Percentiles rank a stretch among this genome's conserved stretches.
Evolutionary conservation across 257 asterid species (phyloP).

Genomic region (Penstemon davidsonii): DNA sequence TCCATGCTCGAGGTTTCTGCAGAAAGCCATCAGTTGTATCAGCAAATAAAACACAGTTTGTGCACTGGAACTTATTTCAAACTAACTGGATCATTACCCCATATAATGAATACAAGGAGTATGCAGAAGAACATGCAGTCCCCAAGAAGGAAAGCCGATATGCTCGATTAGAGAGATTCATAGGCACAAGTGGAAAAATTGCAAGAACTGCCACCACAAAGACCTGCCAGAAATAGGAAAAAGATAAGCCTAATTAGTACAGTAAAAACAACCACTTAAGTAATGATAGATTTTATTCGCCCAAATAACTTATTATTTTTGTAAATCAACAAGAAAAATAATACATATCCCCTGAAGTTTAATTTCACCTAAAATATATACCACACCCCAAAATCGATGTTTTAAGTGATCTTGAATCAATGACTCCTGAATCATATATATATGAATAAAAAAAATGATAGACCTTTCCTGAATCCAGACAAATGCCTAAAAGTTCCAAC

Average conservation of each 20-base stretch:
- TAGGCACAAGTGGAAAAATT: slow-evolving; percentile 70
- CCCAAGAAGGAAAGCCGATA: slow-evolving; percentile 81
- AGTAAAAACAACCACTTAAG: slow-evolving; percentile 10
- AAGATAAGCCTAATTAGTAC: slow-evolving; percentile 5
- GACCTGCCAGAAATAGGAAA: slow-evolving; percentile 48
- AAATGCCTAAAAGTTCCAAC: slow-evolving; percentile 19
- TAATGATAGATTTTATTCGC: slow-evolving; percentile 13
- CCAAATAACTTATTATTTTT: not conserved
- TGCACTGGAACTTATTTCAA: slow-evolving; percentile 8
- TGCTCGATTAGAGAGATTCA: slow-evolving; percentile 71
- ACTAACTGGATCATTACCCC: slow-evolving; percentile 63
- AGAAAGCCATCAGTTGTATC: slow-evolving; percentile 30
- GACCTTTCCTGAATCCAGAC: slow-evolving; percentile 4
- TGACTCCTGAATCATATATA: not conserved
- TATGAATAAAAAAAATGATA: not conserved
- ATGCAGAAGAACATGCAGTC: slow-evolving; percentile 74
- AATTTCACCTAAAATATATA: slow-evolving; percentile 9
- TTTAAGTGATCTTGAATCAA: slow-evolving; percentile 11
- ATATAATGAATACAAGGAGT: slow-evolving; percentile 69
- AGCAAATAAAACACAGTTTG: slow-evolving; percentile 21
- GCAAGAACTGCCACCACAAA: slow-evolving; percentile 78
- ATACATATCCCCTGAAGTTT: not conserved
- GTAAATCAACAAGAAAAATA: slow-evolving; percentile 15
- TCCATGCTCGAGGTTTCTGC: slow-evolving; percentile 99
- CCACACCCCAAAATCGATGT: not conserved